These are phyloP conservation scores for Talaromyces sp. DNA, from an alignment of 2,329 filamentous ascomycete species.

Conservation along the genomic window DNA sequence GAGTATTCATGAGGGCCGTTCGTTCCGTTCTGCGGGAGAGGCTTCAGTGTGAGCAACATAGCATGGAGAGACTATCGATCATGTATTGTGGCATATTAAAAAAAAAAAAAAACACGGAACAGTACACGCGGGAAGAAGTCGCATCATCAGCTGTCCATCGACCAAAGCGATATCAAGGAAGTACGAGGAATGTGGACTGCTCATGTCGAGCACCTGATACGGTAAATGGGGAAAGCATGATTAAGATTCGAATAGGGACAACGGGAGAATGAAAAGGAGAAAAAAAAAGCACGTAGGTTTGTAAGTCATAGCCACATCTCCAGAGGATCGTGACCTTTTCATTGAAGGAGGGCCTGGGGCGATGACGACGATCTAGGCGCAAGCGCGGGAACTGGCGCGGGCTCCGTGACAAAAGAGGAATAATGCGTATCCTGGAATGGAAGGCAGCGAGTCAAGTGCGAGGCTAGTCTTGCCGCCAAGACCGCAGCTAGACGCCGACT, in stretches of 20 bases:
- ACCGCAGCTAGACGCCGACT: background rate
- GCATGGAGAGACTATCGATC: background rate
- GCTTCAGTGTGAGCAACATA: constrained; percentile 47
- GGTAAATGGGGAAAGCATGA: background rate
- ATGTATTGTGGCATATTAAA: background rate
- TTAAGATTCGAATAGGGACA: background rate
- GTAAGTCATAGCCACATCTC: background rate
- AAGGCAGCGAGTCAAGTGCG: background rate
- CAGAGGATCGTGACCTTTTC: background rate
- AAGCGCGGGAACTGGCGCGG: constrained; percentile 4
- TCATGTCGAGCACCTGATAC: background rate
- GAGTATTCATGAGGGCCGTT: constrained; percentile 50
- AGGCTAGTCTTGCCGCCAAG: background rate
- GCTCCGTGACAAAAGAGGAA: background rate
- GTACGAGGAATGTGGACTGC: background rate
- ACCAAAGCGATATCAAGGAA: background rate
- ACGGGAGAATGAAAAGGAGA: background rate
- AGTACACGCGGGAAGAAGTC: background rate
- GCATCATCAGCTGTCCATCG: background rate
- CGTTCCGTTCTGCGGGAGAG: constrained; percentile 46
- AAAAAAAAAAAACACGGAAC: background rate
- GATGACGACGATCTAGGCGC: constrained; percentile 16
- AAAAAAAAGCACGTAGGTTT: background rate
- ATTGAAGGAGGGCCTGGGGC: background rate
- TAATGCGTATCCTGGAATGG: background rate